Base-by-base conservation (phyloP, 2,329 filamentous ascomycete species). In the Neobulgaria alba region DNA sequence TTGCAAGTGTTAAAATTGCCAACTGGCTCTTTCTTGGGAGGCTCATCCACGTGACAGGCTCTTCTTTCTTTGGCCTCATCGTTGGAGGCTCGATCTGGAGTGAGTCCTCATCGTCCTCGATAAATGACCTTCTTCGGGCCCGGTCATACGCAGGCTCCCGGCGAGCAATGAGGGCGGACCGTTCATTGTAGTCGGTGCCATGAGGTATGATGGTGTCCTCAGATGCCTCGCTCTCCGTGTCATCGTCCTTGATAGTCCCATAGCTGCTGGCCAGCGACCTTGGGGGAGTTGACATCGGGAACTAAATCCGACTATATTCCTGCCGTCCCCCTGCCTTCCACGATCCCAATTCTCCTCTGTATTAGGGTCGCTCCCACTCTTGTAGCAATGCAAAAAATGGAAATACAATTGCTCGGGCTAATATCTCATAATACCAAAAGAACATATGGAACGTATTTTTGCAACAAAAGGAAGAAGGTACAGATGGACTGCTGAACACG, bases 1-100 rank as follows among this genome's bases (percentile, higher is more conserved):
- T 77, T 7, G 86, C 82, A 33, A 93, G 65, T 0, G 82, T 87
- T 36, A 94, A 70, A 42, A 94, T 79, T 20, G 81, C 65, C 15
- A 94, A 71, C 62, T 94, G 87, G 33, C 76, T 70, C 61, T 88
- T 93, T 41, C 75, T 72, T 0, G 88, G 88, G 1, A 94, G 66
- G 9, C 82, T 77, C 29, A 65, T 65, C 85, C 85, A 92, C 45
- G 78, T 73, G 16, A 83, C 73, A 0, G 69, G 32, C 23, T 26
- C 12, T 18, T 48, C 39, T 20, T 42, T 33, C 19, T 43, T 36
- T 29, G 36, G 21, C 14, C 39, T 45, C 32, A 41, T 34, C 2
- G 37, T 45, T 3, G 47, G 46, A 8, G 50, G 38, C 5, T 57
- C 51, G 9, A 55, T 47, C 32, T 56, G 52, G 10, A 57, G 29